phyloP scores from a whole-genome alignment of 805 yeast genomes.

The Blastobotrys parvus region DNA sequence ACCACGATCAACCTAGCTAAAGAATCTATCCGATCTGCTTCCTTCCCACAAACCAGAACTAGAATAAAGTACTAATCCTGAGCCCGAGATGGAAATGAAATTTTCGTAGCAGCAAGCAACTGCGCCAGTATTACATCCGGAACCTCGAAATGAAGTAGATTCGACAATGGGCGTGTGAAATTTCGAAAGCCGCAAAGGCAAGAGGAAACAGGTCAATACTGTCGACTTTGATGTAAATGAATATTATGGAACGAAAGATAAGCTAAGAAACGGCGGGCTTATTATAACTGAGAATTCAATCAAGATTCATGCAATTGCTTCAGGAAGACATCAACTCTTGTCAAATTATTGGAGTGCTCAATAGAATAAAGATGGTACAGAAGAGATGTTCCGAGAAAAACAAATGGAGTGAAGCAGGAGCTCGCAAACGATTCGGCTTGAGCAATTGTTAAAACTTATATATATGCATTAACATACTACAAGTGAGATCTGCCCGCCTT shows the following conservation, averaged over 20 bases:
- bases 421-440: conserved; percentile 25
- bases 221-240: conserved; percentile 32
- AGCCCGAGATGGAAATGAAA: no score
- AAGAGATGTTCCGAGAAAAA: conserved; percentile 24
- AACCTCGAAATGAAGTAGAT: no score
- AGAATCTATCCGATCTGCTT: no score
- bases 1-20: no score
- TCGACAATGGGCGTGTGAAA: no score
- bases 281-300: conserved; percentile 19
- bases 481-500: conserved; percentile 24
- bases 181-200: neutral
- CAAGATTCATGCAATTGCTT: conserved; percentile 25
- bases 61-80: no score
- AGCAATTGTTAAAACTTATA: neutral
- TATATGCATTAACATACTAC: conserved; percentile 13
- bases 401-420: conserved; percentile 19
- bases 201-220: conserved; percentile 12
- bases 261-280: conserved; percentile 4
- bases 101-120: no score
- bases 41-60: no score
- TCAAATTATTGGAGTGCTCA: conserved; percentile 25
- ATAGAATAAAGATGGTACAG: conserved; percentile 26
- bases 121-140: no score
- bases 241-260: conserved; percentile 32
- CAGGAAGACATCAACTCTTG: conserved; percentile 29